Evolutionary conservation across 139 green algal species (phyloP), one percentile per base, ranked within the genome.

Genomic region (Trebouxia sp.): DNA sequence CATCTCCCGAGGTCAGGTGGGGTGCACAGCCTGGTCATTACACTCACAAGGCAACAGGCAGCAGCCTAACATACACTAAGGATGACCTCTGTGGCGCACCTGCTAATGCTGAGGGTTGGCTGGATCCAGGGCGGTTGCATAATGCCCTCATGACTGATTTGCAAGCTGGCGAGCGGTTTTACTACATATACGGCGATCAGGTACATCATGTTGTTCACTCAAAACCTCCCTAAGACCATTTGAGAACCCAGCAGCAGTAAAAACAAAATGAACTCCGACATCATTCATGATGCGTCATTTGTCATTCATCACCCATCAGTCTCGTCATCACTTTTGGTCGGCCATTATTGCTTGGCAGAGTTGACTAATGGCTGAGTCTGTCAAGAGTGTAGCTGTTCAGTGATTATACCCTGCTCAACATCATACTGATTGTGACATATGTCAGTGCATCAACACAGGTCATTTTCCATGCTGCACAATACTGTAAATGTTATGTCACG

Each of bases 131-230:
- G 12, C 26, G 75, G 11, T 72, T 92, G 56, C 89, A 95, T 82
- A 69, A 72, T 35, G 91, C 85, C 0, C 39, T 86, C 12, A 76
- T 96, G 65, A 84, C 66, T 9, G 86, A 82, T 7, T 86, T 96
- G 62, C 0, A 78, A 47, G 86, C 90, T 2, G 81, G 80, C 28
- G 83, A 56, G 14, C 50, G 41, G 9, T 93, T 94, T 83, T 92
- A 87, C 78, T 96, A 95, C 78, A 35, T 45, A 4, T 85, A 88
- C 7, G 92, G 92, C 0, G 88, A 93, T 79, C 81, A 87, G 84
- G 87, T 91, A 55, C 11, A 41, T 28, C 10, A 28, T 30, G 10
- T 17, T 35, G 20, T 45, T 30, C 39, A 6, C 50, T 28, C 50
- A 22, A 22, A 3, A 22, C 4, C 2, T 58, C 20, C 3, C 50